Conservation (phyloP, 371 early-diverging fungal genomes). For the Mucor irregularis region DNA sequence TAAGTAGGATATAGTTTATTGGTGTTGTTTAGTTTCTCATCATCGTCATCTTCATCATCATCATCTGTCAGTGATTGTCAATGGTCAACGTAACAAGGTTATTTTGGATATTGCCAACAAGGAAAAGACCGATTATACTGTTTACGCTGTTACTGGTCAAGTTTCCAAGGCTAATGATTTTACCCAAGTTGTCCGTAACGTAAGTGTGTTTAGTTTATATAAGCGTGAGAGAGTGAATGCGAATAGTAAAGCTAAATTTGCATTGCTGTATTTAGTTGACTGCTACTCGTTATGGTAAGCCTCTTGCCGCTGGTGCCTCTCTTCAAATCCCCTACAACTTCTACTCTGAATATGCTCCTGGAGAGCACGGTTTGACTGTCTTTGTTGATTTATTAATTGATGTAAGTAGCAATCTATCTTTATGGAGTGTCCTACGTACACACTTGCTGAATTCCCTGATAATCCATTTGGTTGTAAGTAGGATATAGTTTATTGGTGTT, state of each 20-base stretch:
- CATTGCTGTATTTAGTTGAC: constrained; percentile 33
- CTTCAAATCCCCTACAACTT: constrained; percentile 44
- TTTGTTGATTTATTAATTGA: constrained; percentile 42
- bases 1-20: constrained; percentile 25
- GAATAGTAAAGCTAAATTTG: background rate
- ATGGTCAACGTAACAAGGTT: constrained; percentile 52
- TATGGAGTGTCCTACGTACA: too few relatives aligned
- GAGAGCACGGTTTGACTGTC: constrained; percentile 43
- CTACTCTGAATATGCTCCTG: constrained; percentile 50
- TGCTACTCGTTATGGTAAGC: constrained; percentile 39
- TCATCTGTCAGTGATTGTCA: constrained; percentile 35
- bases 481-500: background rate
- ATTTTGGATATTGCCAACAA: constrained; percentile 42
- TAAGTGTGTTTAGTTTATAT: constrained; percentile 21
- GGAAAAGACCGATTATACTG: constrained; percentile 36
- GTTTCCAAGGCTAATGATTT: constrained; percentile 33
- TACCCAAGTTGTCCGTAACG: constrained; percentile 41
- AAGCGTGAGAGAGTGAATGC: background rate
- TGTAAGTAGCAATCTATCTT: too few relatives aligned
- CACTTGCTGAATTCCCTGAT: constrained; percentile 48
- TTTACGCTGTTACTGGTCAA: constrained; percentile 44
- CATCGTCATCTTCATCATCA: background rate
- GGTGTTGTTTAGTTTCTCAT: background rate
- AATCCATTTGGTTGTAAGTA: constrained; percentile 52
- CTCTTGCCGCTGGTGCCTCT: constrained; percentile 31